Evolutionary conservation across 257 asterid species (phyloP), one percentile per base, ranked within the genome.

Genomic region (Nicotiana noctiflora): DNA sequence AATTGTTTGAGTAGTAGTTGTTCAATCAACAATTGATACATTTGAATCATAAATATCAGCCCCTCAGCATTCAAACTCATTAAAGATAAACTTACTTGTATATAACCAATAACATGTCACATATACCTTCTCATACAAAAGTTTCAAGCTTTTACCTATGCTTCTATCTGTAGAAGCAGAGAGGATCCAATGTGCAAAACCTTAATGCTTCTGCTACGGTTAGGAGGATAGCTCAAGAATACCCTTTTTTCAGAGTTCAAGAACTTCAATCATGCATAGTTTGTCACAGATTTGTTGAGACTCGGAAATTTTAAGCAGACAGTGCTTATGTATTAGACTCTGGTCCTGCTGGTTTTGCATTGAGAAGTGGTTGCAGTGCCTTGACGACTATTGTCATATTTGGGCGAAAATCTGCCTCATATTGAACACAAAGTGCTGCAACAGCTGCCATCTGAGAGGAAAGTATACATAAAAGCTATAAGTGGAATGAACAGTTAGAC

Each of bases 341-440:
- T 10, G 82, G 76, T 53, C 82, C 82, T 13, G 91, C 89, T 7
- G 98, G 97, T 86, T 94, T 94, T 3, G 98, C 84, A 84, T 88
- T 94, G 83, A 91, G 91, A 76, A 94, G 98, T 23, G 98, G 98
- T 79, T 94, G 98, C 88, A 94, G 84, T 75, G 98, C 98, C 91
- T 94, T 94, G 23, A 93, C 98, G 1, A 94, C 98, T 77, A 94
- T 94, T 1, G 97, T 94, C 98, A 94, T 94, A 82, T 94, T 94
- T 25, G 98, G 98, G 60, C 98, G 82, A 81, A 94, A 94, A 76
- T 94, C 98, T 17, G 98, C 98, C 82, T 94, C 98, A 19, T 94
- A 94, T 80, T 94, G 98, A 79, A 94, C 98, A 27, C 98, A 94
- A 1, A 94, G 90, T 31, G 98, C 98, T n/a, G 98, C 98, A 13